These are phyloP conservation scores for Rhododendron ferrugineum DNA, from an alignment of 148 eudicot genomes.

Conservation along the genomic window DNA sequence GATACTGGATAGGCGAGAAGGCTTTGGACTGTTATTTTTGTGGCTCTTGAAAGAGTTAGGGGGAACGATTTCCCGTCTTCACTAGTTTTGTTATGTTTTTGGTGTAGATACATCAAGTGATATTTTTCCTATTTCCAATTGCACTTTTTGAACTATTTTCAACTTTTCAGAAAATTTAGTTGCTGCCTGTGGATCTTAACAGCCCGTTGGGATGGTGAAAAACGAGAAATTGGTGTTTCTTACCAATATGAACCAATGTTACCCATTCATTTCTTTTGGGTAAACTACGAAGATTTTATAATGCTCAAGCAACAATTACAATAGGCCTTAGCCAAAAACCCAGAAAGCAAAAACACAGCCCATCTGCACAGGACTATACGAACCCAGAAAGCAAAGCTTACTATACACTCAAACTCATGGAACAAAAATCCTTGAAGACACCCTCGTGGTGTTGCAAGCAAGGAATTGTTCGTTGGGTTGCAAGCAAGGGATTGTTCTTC, in stretches of 20 bases:
- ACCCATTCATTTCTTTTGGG: neutral
- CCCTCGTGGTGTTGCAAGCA: too few relatives aligned
- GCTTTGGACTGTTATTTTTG: slow-evolving; percentile 5
- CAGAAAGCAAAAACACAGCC: too few relatives aligned
- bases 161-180: neutral
- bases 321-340: too few relatives aligned
- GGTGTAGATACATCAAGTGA: neutral
- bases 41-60: neutral
- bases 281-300: too few relatives aligned
- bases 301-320: too few relatives aligned
- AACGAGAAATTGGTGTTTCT: neutral
- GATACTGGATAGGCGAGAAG: neutral
- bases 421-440: too few relatives aligned
- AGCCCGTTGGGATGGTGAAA: neutral
- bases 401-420: too few relatives aligned
- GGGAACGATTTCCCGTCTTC: slow-evolving; percentile 1
- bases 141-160: neutral
- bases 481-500: too few relatives aligned
- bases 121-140: neutral
- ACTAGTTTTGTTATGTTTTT: neutral
- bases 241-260: neutral
- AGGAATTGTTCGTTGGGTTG: too few relatives aligned
- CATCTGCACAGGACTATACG: too few relatives aligned
- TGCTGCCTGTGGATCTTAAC: neutral
- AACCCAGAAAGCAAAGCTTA: too few relatives aligned